Base-by-base conservation (phyloP, 192 early-diverging fungal genomes). In the Jimgerdemannia lactiflua region DNA sequence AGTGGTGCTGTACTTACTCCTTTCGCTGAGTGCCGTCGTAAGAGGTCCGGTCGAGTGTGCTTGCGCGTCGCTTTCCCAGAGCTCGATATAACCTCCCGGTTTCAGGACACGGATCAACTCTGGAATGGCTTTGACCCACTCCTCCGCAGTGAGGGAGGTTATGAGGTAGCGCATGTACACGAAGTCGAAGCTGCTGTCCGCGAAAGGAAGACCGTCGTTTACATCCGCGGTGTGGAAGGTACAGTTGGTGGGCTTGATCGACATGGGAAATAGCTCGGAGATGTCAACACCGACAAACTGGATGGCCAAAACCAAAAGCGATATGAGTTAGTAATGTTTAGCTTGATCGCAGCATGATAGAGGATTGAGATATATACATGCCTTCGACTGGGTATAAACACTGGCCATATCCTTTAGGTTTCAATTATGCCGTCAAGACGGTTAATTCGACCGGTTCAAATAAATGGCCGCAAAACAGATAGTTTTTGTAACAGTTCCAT, bases 271-370 rank as follows among this genome's bases (percentile, higher is more conserved):
- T 44, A 80, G 77, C 39, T 78, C 68, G 2, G 79, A 73, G 43
- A 85, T 77, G 43, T 85, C 84, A 20, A 80, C 67, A 3, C 84
- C 84, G 4, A 77, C 67, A 73, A 85, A 83, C 29, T 29, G 29
- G 29, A 29, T 29, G 29, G 29, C 29, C 29, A 29, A 29, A 29
- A 29, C 29, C 29, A 29, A 29, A 29, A 29, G 29, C 29, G 1
- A 29, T 29, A 29, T 1, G 29, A 29, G 29, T 29, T 29, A 29
- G 29, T 29, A 29, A 29, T 29, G 29, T 29, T 29, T 29, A 29
- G 29, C 29, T 29, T 29, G 29, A 29, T 29, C 29, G 29, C 29
- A 1, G 29, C 29, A 29, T 29, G 29, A 29, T 29, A 29, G 29
- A 29, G 29, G 1, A 29, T 29, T 29, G 29, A 29, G 29, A 29